Percentiles rank a stretch among this genome's conserved stretches.
These are phyloP conservation scores for Daldinia caldariorum DNA, from an alignment of 495 filamentous ascomycete species.

Conservation along the genomic window DNA sequence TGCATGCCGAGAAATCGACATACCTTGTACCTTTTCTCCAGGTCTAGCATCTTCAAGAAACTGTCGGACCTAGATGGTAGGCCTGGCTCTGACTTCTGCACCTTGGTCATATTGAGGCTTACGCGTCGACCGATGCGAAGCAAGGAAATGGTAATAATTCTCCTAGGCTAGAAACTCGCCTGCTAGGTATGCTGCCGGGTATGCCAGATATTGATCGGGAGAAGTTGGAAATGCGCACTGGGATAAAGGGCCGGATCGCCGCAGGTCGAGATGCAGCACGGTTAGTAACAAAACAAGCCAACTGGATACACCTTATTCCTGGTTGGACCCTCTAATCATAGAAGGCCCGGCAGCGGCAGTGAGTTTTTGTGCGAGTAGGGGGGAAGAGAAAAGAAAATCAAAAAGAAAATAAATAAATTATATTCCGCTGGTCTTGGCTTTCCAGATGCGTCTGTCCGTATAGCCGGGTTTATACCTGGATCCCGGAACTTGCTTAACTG, in stretches of 20 bases:
- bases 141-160: slow-evolving; percentile 34
- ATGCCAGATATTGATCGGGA: slow-evolving; percentile 24
- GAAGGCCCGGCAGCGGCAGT: slow-evolving; percentile 31
- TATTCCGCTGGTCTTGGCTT: slow-evolving; percentile 40
- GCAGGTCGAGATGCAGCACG: slow-evolving; percentile 34
- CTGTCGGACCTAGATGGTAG: slow-evolving; percentile 53
- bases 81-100: slow-evolving; percentile 43
- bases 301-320: slow-evolving; percentile 41
- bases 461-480: slow-evolving; percentile 38
- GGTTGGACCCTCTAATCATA: slow-evolving; percentile 25
- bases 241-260: slow-evolving; percentile 44
- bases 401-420: not conserved
- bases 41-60: slow-evolving; percentile 61
- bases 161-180: slow-evolving; percentile 26
- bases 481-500: slow-evolving; percentile 27
- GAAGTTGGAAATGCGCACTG: slow-evolving; percentile 12
- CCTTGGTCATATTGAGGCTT: slow-evolving; percentile 51
- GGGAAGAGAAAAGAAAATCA: slow-evolving; percentile 21
- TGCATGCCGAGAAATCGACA: slow-evolving; percentile 50
- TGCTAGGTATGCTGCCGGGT: slow-evolving; percentile 20
- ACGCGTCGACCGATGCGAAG: slow-evolving; percentile 43
- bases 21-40: slow-evolving; percentile 64
- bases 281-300: slow-evolving; percentile 41
- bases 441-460: slow-evolving; percentile 43
- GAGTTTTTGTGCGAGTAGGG: slow-evolving; percentile 12